phyloP scores from a whole-genome alignment of 768 basidiomycete genomes.

The Guyanaporus albipodus region DNA sequence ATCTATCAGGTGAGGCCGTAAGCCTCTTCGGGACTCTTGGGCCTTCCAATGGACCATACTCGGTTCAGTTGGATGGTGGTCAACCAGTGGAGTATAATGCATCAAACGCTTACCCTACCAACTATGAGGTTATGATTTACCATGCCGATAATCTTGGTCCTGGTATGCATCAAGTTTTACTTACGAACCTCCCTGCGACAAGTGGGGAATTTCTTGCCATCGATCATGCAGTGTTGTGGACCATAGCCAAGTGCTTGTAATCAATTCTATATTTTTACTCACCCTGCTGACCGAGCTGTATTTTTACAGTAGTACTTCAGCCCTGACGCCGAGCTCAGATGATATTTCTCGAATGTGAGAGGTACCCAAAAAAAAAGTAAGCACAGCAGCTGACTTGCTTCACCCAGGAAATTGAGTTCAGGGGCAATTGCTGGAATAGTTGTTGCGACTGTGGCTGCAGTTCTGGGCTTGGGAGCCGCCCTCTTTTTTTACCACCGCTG shows the following conservation, averaged over 20 bases:
- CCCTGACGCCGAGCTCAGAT: neutral
- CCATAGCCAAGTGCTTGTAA: slow-evolving; percentile 15
- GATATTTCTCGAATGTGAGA: slow-evolving; percentile 12
- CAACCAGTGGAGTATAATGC: slow-evolving; percentile 18
- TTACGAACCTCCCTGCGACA: slow-evolving; percentile 30
- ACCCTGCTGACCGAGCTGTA: neutral
- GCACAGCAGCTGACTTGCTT: neutral
- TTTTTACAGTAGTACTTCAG: slow-evolving; percentile 1
- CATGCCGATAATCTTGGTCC: slow-evolving; percentile 38
- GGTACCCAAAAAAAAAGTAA: neutral
- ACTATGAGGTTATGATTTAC: slow-evolving; percentile 32
- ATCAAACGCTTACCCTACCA: slow-evolving; percentile 14
- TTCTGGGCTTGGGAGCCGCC: slow-evolving; percentile 11
- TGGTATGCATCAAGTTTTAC: slow-evolving; percentile 33
- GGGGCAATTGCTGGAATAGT: slow-evolving; percentile 25
- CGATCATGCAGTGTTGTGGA: slow-evolving; percentile 32
- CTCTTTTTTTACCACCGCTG: slow-evolving; percentile 29
- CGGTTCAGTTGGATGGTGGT: slow-evolving; percentile 36
- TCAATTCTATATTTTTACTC: neutral
- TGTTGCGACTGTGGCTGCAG: slow-evolving; percentile 12
- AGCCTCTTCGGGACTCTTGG: slow-evolving; percentile 43
- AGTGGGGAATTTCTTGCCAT: slow-evolving; percentile 26
- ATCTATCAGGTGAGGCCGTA: slow-evolving; percentile 37
- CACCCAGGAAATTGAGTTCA: slow-evolving; percentile 13
- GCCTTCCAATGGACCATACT: slow-evolving; percentile 34